Conservation (phyloP, 2,329 filamentous ascomycete genomes). For the Torrubiella hemipterigena region DNA sequence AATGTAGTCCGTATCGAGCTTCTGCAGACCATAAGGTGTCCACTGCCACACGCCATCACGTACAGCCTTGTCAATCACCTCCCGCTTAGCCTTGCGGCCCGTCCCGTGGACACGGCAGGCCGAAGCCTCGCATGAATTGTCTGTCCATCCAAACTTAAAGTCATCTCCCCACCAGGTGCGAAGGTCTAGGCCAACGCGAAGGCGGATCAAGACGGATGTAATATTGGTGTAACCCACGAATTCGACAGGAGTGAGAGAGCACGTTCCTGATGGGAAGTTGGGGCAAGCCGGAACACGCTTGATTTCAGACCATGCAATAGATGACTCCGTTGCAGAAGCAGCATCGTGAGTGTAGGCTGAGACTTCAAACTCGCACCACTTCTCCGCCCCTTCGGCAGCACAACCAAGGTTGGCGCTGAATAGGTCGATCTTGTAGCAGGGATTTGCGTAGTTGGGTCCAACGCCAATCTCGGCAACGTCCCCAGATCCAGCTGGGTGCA, state of each 20-base stretch:
- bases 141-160: constrained; percentile 26
- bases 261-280: constrained; percentile 18
- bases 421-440: constrained; percentile 27
- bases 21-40: constrained; percentile 18
- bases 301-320: constrained; percentile 26
- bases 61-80: constrained; percentile 17
- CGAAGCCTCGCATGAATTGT: constrained; percentile 26
- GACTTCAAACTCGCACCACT: constrained; percentile 28
- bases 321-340: constrained; percentile 18
- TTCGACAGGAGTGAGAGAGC: constrained; percentile 20
- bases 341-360: constrained; percentile 27
- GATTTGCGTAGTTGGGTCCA: constrained; percentile 21
- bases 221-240: constrained; percentile 25
- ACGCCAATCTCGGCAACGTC: constrained; percentile 27
- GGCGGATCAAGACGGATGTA: constrained; percentile 24
- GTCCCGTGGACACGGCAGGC: constrained; percentile 18
- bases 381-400: constrained; percentile 19
- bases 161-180: constrained; percentile 30
- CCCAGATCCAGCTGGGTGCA: constrained; percentile 11
- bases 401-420: constrained; percentile 26
- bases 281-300: constrained; percentile 25
- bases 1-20: constrained; percentile 18
- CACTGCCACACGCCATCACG: constrained; percentile 21
- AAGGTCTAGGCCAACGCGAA: constrained; percentile 23
- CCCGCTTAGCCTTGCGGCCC: constrained; percentile 17